Percentiles rank a stretch among this genome's conserved stretches.
Evolutionary conservation across 108 stramenopile genomes (phyloP).

Genomic region (Skeletonema menzelii): DNA sequence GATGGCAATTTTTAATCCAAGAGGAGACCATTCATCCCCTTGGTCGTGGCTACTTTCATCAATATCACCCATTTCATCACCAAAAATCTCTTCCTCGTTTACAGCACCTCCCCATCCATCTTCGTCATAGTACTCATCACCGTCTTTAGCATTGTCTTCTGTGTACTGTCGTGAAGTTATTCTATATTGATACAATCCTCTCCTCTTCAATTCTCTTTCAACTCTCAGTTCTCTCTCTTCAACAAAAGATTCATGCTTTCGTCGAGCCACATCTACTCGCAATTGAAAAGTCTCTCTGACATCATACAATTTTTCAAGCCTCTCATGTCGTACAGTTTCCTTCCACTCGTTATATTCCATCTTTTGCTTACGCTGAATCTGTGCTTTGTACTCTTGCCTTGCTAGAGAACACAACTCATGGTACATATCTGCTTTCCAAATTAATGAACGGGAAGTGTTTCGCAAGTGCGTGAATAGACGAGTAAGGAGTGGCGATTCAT

Average conservation of each 20-base stretch:
- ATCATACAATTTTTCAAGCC: constrained; percentile 51
- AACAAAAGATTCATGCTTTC: constrained; percentile 31
- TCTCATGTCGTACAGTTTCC: constrained; percentile 21
- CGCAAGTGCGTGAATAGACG: constrained; percentile 37
- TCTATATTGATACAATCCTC: constrained; percentile 9
- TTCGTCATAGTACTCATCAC: constrained; percentile 17
- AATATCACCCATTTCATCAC: constrained; percentile 11
- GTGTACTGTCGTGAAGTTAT: not conserved
- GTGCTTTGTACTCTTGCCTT: constrained; percentile 21
- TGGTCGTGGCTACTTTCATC: constrained; percentile 10
- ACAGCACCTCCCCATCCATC: constrained; percentile 32
- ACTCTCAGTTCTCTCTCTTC: constrained; percentile 39
- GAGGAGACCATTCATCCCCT: constrained; percentile 39
- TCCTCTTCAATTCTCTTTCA: constrained; percentile 24
- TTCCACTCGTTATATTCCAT: constrained; percentile 41
- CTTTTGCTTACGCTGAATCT: not conserved
- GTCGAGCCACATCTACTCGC: constrained; percentile 30
- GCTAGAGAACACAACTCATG: constrained; percentile 33
- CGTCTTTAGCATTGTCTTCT: not conserved
- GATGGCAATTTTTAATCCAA: constrained; percentile 31
- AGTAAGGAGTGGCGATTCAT: constrained; percentile 24
- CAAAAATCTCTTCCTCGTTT: constrained; percentile 32
- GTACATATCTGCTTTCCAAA: constrained; percentile 57
- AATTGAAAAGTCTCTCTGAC: constrained; percentile 51
- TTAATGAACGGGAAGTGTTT: constrained; percentile 33